phyloP scores from a whole-genome alignment of 495 filamentous ascomycete species.

The Penicillium pancosmium region DNA sequence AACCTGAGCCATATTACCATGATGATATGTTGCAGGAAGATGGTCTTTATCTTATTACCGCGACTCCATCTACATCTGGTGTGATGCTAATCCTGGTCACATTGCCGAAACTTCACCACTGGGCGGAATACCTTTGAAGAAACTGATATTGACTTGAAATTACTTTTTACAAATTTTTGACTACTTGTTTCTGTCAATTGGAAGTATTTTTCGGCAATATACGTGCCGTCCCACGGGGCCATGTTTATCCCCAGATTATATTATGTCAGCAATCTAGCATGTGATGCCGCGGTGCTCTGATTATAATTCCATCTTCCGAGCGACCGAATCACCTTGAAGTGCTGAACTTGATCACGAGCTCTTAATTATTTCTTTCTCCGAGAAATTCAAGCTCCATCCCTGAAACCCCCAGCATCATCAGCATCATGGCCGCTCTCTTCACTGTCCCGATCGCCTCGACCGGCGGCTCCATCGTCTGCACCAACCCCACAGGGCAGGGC shows the following conservation, averaged over 20 bases:
- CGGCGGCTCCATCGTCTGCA: slow-evolving; percentile 58
- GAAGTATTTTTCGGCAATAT: neutral
- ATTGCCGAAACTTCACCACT: too few relatives aligned
- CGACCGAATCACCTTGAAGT: neutral
- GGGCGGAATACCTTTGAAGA: too few relatives aligned
- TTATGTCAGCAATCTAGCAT: slow-evolving; percentile 15
- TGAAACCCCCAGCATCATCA: neutral
- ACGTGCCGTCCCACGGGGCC: neutral
- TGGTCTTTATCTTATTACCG: too few relatives aligned
- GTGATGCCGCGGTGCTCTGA: slow-evolving; percentile 32
- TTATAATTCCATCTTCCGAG: slow-evolving; percentile 21
- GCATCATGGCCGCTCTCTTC: slow-evolving; percentile 43
- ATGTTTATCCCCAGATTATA: neutral
- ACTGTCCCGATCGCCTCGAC: slow-evolving; percentile 47
- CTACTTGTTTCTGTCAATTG: neutral
- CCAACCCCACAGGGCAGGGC: slow-evolving; percentile 48
- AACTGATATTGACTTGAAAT: too few relatives aligned
- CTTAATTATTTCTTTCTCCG: neutral
- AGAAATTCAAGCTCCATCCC: neutral
- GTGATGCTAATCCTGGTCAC: too few relatives aligned
- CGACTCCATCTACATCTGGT: too few relatives aligned
- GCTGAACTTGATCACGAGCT: neutral
- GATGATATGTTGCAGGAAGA: too few relatives aligned
- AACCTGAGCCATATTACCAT: too few relatives aligned
- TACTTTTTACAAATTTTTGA: neutral